Evolutionary conservation across 75 land plant genomes (phyloP), one percentile per base, ranked within the genome.

Genomic region (Cunninghamia lanceolata): DNA sequence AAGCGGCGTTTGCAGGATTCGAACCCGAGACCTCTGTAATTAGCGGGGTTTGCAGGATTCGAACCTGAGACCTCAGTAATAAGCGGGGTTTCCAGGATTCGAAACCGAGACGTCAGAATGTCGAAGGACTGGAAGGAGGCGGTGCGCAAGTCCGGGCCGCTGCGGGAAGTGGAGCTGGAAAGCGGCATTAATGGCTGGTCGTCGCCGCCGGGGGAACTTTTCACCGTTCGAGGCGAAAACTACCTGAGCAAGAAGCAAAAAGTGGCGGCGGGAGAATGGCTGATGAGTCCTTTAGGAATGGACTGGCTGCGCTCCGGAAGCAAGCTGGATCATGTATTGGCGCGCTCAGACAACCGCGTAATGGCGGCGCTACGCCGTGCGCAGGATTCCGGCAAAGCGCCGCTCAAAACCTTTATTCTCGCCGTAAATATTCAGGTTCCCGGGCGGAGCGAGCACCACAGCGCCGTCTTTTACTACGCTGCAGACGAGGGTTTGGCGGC

Each of bases 381-480:
- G 14, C 71, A 88, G 28, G 84, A 83, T 2, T 8, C 43, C 3
- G 86, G 34, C 9, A 19, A 47, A 5, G 16, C 90, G 88, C 45
- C 70, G 77, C 52, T 84, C 66, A 35, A 92, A 88, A 83, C 94
- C 34, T 96, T 93, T 82, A 78, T 96, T 17, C 40, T 96, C 42
- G 98, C 96, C 52, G 91, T 96, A 14, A 96, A 96, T 77, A 85
- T 96, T 77, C 98, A 96, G 82, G 88, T 96, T 13, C 98, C 98
- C 1, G 96, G 95, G 16, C 89, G 90, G 50, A 97, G 95, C 25
- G 45, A 40, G 19, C 28, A 78, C 3, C 89, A 91, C 59, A 94
- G 93, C 86, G 95, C 96, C 13, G 95, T 96, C 39, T 96, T 96
- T 88, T 97, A 97, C 90, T 96, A 91, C 92, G 93, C 91, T 13